These are phyloP conservation scores for Mucor ambiguus DNA, from an alignment of 371 early-diverging fungal species.

Conservation along the genomic window DNA sequence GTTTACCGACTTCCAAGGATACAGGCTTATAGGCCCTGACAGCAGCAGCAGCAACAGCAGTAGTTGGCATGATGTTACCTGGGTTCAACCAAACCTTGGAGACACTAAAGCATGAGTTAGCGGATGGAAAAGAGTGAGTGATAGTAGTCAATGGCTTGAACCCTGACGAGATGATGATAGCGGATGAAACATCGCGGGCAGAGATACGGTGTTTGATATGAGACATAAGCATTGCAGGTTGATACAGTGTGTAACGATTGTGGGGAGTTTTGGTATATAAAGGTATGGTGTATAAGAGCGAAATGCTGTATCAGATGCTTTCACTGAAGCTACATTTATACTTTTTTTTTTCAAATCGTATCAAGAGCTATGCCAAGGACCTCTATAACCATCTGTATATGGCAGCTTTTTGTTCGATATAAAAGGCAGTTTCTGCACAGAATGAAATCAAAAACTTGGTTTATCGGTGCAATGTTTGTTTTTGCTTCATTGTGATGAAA, in stretches of 20 bases:
- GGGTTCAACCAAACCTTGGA: not conserved
- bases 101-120: not conserved
- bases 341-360: not conserved
- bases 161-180: not conserved
- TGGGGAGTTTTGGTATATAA: not conserved
- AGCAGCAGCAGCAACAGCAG: not conserved
- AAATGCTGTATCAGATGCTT: not conserved
- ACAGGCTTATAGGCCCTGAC: not conserved
- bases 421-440: not conserved
- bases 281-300: not conserved
- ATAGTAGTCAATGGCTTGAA: not conserved
- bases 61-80: not conserved
- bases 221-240: not conserved
- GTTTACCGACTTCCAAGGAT: not conserved
- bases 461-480: not conserved
- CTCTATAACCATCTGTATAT: not conserved
- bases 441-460: not conserved
- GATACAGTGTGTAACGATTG: not conserved
- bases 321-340: not conserved
- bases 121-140: not conserved
- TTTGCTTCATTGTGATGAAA: not conserved
- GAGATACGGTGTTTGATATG: not conserved
- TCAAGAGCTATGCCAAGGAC: not conserved
- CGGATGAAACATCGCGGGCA: not conserved
- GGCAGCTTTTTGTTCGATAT: not conserved